Evolutionary conservation across 257 asterid species (phyloP).

Genomic region (Scutellaria galericulata): DNA sequence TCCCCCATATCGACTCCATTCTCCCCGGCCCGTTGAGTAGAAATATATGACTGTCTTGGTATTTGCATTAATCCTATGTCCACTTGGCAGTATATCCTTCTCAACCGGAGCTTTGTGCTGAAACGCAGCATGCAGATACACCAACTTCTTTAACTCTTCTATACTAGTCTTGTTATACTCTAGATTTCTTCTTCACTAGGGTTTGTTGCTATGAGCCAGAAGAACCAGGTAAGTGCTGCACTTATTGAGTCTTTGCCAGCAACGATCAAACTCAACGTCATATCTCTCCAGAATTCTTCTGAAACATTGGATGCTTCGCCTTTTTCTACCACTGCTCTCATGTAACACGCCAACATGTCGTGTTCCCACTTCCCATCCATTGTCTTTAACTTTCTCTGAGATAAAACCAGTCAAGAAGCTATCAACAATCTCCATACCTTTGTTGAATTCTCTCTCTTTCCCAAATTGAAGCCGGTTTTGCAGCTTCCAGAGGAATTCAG

Average conservation of each 20-base stretch:
- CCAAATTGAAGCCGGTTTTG: constrained; percentile 39
- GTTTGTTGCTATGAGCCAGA: constrained; percentile 40
- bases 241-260: constrained; percentile 49
- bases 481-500: constrained; percentile 42
- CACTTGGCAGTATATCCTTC: constrained; percentile 42
- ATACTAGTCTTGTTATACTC: not conserved
- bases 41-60: constrained; percentile 29
- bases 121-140: constrained; percentile 42
- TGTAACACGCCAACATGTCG: constrained; percentile 29
- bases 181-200: constrained; percentile 17
- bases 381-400: not conserved
- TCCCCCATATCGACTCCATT: constrained; percentile 44
- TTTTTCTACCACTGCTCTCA: constrained; percentile 16
- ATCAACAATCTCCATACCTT: constrained; percentile 2
- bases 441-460: constrained; percentile 34
- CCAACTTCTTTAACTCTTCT: constrained; percentile 34
- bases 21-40: constrained; percentile 48
- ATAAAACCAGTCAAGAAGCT: constrained; percentile 10
- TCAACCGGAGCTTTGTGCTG: constrained; percentile 40
- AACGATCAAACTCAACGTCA: constrained; percentile 31
- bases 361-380: not conserved
- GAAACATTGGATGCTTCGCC: constrained; percentile 8
- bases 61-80: constrained; percentile 26
- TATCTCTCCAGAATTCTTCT: constrained; percentile 30
- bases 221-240: constrained; percentile 45